Conservation (phyloP, 140 eudicot species). For the Artemisia princeps region DNA sequence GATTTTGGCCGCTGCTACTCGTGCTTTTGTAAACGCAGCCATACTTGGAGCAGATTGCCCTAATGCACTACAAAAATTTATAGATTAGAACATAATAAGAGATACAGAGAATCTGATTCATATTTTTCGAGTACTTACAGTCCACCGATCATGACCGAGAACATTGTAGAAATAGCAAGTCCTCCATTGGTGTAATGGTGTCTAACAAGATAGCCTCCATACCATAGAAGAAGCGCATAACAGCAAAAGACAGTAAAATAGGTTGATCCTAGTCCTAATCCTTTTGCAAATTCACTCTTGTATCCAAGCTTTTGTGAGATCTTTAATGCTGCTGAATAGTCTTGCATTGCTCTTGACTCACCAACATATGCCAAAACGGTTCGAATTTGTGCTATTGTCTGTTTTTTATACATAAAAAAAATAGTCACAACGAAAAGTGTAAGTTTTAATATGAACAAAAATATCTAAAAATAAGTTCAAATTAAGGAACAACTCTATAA, state of each 20-base stretch:
- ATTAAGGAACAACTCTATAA: not conserved
- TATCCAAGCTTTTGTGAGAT: constrained; percentile 65
- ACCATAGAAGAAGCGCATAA: constrained; percentile 85
- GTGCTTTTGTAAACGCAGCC: constrained; percentile 84
- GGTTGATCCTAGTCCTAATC: constrained; percentile 80
- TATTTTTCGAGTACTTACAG: constrained; percentile 28
- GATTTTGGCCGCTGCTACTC: constrained; percentile 86
- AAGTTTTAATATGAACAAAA: not conserved
- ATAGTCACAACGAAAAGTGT: not conserved
- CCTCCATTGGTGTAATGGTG: constrained; percentile 84
- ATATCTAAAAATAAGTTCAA: not conserved
- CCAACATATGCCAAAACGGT: constrained; percentile 77
- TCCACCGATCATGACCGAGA: constrained; percentile 77
- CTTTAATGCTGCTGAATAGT: constrained; percentile 59
- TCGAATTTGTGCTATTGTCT: constrained; percentile 76
- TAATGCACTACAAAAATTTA: constrained; percentile 41
- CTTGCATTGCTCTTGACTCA: constrained; percentile 59
- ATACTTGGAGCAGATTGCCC: constrained; percentile 87
- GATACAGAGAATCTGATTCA: too few species aligned
- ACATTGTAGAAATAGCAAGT: constrained; percentile 84
- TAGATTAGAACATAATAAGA: not conserved
- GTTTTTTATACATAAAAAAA: constrained; percentile 27
- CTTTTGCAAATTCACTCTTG: constrained; percentile 78
- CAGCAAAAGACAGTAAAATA: constrained; percentile 80
- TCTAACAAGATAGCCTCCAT: constrained; percentile 80